Percentiles rank a stretch among this genome's conserved stretches.
These are phyloP conservation scores for Penicillium sp. DNA, from an alignment of 2,329 filamentous ascomycete genomes.

Conservation along the genomic window DNA sequence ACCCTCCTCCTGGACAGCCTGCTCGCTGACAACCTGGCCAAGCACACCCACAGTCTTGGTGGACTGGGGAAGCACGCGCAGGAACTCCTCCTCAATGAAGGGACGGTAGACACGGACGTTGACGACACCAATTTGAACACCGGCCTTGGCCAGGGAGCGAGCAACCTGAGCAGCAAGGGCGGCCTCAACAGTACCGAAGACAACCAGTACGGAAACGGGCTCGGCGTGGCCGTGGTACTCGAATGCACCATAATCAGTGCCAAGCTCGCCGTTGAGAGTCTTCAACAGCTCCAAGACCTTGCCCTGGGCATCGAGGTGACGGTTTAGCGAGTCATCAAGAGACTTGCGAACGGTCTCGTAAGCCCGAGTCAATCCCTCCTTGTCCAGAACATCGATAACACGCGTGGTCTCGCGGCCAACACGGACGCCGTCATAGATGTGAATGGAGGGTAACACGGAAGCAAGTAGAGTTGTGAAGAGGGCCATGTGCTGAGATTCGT, in stretches of 20 bases:
- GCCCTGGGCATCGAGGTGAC: conserved; percentile 70
- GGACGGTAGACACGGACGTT: conserved; percentile 93
- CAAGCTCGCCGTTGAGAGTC: conserved; percentile 85
- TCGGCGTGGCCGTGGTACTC: conserved; percentile 87
- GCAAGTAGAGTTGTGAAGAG: conserved; percentile 83
- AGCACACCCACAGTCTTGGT: conserved; percentile 79
- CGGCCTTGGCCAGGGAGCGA: conserved; percentile 69
- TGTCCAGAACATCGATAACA: conserved; percentile 79
- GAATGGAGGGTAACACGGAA: conserved; percentile 76
- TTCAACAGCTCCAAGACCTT: conserved; percentile 72
- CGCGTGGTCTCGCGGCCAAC: conserved; percentile 81
- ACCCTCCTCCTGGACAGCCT: conserved; percentile 72
- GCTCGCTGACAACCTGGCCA: conserved; percentile 79
- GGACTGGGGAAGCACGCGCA: conserved; percentile 76
- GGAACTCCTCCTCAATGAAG: conserved; percentile 92
- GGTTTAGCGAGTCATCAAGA: conserved; percentile 66
- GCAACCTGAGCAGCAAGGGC: conserved; percentile 84
- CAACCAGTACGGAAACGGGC: conserved; percentile 82
- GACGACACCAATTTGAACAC: conserved; percentile 80
- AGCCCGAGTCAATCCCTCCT: conserved; percentile 67
- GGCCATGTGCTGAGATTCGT: conserved; percentile 94
- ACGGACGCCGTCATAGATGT: conserved; percentile 85
- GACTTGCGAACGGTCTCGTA: conserved; percentile 70
- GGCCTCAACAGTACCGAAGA: conserved; percentile 89
- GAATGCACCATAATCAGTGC: conserved; percentile 89